These are phyloP conservation scores for Starmerella kuoi DNA, from an alignment of 805 yeast genomes.

Conservation along the genomic window DNA sequence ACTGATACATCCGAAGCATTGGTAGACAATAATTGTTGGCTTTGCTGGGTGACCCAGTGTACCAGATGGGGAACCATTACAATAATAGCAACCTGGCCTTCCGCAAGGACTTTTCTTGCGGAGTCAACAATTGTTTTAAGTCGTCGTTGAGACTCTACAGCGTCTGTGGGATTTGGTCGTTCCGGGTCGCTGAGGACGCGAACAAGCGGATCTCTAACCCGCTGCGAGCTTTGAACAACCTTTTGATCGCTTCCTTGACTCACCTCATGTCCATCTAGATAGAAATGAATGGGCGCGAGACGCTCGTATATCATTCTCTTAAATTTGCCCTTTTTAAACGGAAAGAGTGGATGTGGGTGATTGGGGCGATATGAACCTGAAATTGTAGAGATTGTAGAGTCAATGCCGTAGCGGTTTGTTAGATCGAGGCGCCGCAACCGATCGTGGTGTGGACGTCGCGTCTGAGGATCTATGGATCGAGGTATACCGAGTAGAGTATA, in stretches of 20 bases:
- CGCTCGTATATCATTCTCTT: constrained; percentile 2
- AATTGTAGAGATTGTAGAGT: too few relatives aligned
- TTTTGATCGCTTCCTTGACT: too few relatives aligned
- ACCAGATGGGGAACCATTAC: constrained; percentile 15
- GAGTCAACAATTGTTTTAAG: constrained; percentile 7
- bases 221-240: neutral
- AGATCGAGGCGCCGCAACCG: too few relatives aligned
- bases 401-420: too few relatives aligned
- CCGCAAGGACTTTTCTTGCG: constrained; percentile 9
- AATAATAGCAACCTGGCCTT: constrained; percentile 17
- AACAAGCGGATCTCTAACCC: neutral
- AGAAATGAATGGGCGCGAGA: too few relatives aligned
- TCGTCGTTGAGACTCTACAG: constrained; percentile 7
- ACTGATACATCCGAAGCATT: constrained; percentile 6
- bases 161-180: neutral
- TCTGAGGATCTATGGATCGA: too few relatives aligned
- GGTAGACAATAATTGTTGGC: constrained; percentile 12
- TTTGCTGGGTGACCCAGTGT: constrained; percentile 17
- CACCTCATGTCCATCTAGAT: too few relatives aligned
- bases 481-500: too few relatives aligned
- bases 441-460: too few relatives aligned
- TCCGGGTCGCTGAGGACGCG: neutral
- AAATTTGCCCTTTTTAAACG: too few relatives aligned
- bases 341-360: too few relatives aligned
- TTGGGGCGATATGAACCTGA: too few relatives aligned